Percentiles rank a stretch among this genome's conserved stretches.
These are phyloP conservation scores for Pontederia paniculata DNA, from an alignment of 176 grass and related monocot genomes.

Conservation along the genomic window DNA sequence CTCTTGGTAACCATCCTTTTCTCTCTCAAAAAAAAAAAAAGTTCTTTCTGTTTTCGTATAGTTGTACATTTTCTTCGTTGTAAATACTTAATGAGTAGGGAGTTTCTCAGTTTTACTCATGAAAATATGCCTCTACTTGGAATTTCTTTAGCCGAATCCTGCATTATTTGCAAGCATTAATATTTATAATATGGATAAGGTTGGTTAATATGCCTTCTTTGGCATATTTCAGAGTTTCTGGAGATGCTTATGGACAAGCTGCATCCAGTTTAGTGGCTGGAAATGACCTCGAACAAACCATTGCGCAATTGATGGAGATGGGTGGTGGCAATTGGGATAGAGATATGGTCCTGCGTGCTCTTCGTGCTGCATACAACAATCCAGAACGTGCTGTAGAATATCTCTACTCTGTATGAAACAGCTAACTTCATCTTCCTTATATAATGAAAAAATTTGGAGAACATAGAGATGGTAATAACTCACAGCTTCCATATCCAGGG, in stretches of 20 bases:
- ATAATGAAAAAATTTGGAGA: neutral
- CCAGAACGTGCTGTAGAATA: conserved; percentile 96
- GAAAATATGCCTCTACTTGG: no score
- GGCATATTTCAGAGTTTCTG: conserved; percentile 26
- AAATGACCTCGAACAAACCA: conserved; percentile 47
- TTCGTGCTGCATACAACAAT: conserved; percentile 90
- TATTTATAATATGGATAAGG: no score
- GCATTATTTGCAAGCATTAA: no score
- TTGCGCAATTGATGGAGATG: conserved; percentile 92
- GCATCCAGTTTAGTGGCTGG: conserved; percentile 54
- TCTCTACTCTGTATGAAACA: conserved; percentile 69
- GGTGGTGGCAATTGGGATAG: conserved; percentile 92
- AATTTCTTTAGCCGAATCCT: no score
- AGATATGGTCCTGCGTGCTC: conserved; percentile 61
- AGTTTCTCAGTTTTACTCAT: no score
- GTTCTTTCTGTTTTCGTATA: no score
- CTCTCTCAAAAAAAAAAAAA: no score
- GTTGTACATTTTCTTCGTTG: no score
- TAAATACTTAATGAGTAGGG: no score
- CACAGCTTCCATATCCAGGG: conserved; percentile 35
- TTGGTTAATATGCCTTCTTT: no score
- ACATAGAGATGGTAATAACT: neutral
- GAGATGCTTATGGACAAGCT: conserved; percentile 38
- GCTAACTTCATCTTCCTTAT: neutral
- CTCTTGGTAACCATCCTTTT: no score